phyloP scores from a whole-genome alignment of 257 asterid species.

The Solanum gracilifrons region DNA sequence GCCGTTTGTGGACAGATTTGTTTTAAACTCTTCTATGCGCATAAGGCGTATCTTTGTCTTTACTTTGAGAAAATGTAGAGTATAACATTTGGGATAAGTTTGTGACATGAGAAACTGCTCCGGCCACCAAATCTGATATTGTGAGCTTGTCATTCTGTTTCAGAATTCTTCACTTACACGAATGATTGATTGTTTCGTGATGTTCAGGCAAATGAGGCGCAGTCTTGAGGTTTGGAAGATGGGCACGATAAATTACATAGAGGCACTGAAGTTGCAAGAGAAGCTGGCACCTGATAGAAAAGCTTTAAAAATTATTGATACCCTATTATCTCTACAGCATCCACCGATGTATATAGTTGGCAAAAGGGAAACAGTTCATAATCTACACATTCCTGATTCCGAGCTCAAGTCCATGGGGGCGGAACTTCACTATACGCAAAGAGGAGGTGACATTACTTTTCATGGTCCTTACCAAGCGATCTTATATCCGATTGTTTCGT shows the following conservation, averaged over 20 bases:
- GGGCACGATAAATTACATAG: slow-evolving; percentile 42
- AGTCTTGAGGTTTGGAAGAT: slow-evolving; percentile 49
- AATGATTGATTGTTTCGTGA: background rate
- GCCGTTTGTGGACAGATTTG: too few relatives aligned
- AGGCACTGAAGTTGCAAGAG: slow-evolving; percentile 60
- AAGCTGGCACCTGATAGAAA: slow-evolving; percentile 40
- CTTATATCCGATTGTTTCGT: too few relatives aligned
- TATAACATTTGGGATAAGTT: background rate
- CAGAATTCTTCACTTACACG: background rate
- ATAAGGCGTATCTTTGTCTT: too few relatives aligned
- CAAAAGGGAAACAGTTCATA: slow-evolving; percentile 51
- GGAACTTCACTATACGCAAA: slow-evolving; percentile 48
- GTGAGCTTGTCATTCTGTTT: background rate
- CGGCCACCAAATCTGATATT: background rate
- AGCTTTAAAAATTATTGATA: slow-evolving; percentile 27
- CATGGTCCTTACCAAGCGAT: too few relatives aligned
- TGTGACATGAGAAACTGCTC: background rate
- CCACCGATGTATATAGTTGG: slow-evolving; percentile 78
- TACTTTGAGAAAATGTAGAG: background rate
- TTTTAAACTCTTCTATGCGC: too few relatives aligned
- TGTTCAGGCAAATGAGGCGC: slow-evolving; percentile 5
- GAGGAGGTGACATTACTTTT: slow-evolving; percentile 77
- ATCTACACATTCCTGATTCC: slow-evolving; percentile 38
- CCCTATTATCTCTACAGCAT: slow-evolving; percentile 54
- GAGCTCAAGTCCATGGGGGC: slow-evolving; percentile 56